Percentiles rank a stretch among this genome's conserved stretches.
phyloP scores from a whole-genome alignment of 164 flowering plant genomes.

The Aristolochia fimbriata region DNA sequence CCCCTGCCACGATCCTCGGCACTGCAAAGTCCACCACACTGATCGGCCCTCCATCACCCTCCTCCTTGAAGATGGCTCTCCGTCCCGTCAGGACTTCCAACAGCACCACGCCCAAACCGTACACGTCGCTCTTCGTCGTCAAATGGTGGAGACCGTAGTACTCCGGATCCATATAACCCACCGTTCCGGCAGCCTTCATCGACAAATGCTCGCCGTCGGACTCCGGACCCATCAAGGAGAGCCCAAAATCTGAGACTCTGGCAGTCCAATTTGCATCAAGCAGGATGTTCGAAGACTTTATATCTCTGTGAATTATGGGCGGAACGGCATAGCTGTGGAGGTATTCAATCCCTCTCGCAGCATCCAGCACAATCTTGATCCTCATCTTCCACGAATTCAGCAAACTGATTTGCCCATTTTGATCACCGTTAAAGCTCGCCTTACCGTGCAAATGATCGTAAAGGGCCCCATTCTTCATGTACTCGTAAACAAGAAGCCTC shows the following conservation, averaged over 20 bases:
- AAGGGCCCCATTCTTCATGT: constrained; percentile 88
- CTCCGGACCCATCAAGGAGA: constrained; percentile 75
- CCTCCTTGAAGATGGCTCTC: constrained; percentile 73
- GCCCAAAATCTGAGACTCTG: constrained; percentile 90
- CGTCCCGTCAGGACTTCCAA: constrained; percentile 82
- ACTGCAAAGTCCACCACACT: constrained; percentile 81
- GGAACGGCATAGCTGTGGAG: constrained; percentile 96
- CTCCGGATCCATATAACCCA: constrained; percentile 98
- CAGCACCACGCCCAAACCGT: constrained; percentile 85
- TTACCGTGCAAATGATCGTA: constrained; percentile 74
- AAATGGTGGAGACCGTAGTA: constrained; percentile 78
- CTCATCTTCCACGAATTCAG: constrained; percentile 86
- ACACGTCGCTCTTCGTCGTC: constrained; percentile 94
- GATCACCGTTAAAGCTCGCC: constrained; percentile 37
- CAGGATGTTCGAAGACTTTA: constrained; percentile 92
- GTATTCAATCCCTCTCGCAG: constrained; percentile 90
- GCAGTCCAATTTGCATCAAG: constrained; percentile 74
- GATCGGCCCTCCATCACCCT: constrained; percentile 34
- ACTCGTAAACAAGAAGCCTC: constrained; percentile 81
- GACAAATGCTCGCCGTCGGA: constrained; percentile 34
- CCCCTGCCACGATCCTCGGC: constrained; percentile 59
- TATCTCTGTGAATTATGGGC: constrained; percentile 86
- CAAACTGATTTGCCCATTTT: constrained; percentile 9
- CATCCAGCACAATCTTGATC: constrained; percentile 72
- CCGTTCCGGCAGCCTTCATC: constrained; percentile 81